These are phyloP conservation scores for Haplographium delicatum DNA, from an alignment of 495 filamentous ascomycete genomes.

Conservation along the genomic window DNA sequence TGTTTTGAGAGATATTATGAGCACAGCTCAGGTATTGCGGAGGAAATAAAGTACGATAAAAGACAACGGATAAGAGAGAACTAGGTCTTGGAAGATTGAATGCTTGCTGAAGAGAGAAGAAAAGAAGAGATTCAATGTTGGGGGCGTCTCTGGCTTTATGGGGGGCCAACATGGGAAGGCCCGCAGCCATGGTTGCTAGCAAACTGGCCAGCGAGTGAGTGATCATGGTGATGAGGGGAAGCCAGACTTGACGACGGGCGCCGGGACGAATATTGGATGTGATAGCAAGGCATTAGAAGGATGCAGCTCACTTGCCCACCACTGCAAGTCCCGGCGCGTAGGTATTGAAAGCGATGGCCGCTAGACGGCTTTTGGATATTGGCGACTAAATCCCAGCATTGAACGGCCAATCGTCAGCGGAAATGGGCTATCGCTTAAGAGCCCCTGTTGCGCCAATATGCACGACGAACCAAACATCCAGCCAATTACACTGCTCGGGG, in stretches of 20 bases:
- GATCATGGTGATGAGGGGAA: conserved; percentile 4
- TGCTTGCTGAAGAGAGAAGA: conserved; percentile 64
- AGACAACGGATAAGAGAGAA: conserved; percentile 29
- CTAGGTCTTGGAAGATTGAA: conserved; percentile 60
- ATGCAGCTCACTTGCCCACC: conserved; percentile 9
- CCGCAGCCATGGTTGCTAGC: conserved; percentile 5
- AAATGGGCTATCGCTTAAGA: neutral
- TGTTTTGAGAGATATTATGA: conserved; percentile 34
- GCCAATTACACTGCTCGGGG: conserved; percentile 3
- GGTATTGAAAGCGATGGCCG: conserved; percentile 8
- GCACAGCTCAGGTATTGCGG: conserved; percentile 46
- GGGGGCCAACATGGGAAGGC: conserved; percentile 9
- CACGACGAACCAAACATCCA: conserved; percentile 2
- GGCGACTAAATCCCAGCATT: conserved; percentile 11
- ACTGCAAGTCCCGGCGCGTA: conserved; percentile 25
- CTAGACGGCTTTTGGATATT: conserved; percentile 13
- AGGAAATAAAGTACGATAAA: conserved; percentile 22
- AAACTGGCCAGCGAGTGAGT: neutral
- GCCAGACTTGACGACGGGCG: neutral
- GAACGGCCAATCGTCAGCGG: neutral
- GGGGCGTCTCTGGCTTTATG: conserved; percentile 22
- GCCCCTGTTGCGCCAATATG: neutral
- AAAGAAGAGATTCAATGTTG: conserved; percentile 27
- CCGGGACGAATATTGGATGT: neutral
- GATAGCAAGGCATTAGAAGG: neutral